phyloP scores from a whole-genome alignment of 495 filamentous ascomycete genomes.

The Annulohypoxylon moriforme region DNA sequence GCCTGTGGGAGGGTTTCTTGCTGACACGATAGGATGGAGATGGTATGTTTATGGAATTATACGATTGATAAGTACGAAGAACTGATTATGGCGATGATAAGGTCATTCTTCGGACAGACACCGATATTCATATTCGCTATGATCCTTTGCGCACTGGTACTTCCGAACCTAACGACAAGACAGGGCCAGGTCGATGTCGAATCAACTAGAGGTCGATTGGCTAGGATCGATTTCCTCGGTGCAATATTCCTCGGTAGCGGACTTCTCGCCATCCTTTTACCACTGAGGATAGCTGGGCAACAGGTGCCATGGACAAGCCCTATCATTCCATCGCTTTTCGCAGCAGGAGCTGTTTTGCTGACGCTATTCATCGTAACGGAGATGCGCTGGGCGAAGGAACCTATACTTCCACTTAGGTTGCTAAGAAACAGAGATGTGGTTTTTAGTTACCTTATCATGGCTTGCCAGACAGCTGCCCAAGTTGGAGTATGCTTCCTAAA shows the following conservation, averaged over 20 bases:
- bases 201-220: constrained; percentile 44
- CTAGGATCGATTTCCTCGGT: constrained; percentile 71
- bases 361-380: constrained; percentile 64
- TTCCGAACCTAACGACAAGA: constrained; percentile 46
- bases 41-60: constrained; percentile 55
- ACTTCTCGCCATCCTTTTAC: constrained; percentile 62
- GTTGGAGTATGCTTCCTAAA: constrained; percentile 60
- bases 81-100: constrained; percentile 34
- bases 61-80: background rate
- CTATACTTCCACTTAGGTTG: constrained; percentile 71
- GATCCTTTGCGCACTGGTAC: constrained; percentile 59
- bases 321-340: constrained; percentile 52
- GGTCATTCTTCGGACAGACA: constrained; percentile 71
- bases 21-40: constrained; percentile 74
- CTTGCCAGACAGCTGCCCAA: constrained; percentile 68
- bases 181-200: constrained; percentile 6
- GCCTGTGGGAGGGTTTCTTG: constrained; percentile 71
- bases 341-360: constrained; percentile 51
- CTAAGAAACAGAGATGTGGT: constrained; percentile 66
- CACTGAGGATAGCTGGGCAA: constrained; percentile 70
- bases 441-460: constrained; percentile 64
- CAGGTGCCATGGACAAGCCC: constrained; percentile 67
- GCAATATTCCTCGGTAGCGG: constrained; percentile 60
- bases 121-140: constrained; percentile 67
- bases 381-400: constrained; percentile 63